Percentiles rank a stretch among this genome's conserved stretches.
phyloP scores from a whole-genome alignment of 129 eudicot species.

The Saposhnikovia divaricata region DNA sequence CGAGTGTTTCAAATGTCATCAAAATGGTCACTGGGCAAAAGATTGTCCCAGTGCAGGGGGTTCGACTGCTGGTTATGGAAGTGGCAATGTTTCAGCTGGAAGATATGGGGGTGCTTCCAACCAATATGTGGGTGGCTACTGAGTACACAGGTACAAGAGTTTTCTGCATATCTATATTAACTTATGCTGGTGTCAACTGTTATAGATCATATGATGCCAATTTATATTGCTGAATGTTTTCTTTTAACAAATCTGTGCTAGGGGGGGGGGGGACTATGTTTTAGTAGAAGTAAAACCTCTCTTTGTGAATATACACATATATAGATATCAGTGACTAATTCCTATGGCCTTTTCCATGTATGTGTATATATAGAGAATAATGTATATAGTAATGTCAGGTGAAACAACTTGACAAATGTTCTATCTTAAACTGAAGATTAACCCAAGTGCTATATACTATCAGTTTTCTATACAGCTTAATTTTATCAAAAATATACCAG shows the following conservation, averaged over 20 bases:
- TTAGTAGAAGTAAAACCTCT: not conserved
- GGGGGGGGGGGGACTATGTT: too few species aligned
- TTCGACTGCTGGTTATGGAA: not conserved
- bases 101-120: slow-evolving; percentile 16
- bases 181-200: not conserved
- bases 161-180: not conserved
- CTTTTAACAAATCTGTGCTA: not conserved
- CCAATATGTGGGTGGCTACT: slow-evolving; percentile 55
- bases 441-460: too few species aligned
- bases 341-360: too few species aligned
- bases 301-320: not conserved
- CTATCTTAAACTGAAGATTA: too few species aligned
- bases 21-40: slow-evolving; percentile 72
- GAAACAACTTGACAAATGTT: too few species aligned
- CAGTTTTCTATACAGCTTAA: too few species aligned
- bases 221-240: not conserved
- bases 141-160: slow-evolving; percentile 15
- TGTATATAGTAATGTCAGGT: too few species aligned
- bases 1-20: slow-evolving; percentile 62
- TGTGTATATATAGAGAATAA: too few species aligned
- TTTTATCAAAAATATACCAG: too few species aligned
- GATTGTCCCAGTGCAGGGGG: slow-evolving; percentile 40
- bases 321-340: too few species aligned
- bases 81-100: slow-evolving; percentile 22
- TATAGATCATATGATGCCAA: not conserved